phyloP scores from a whole-genome alignment of 2,329 filamentous ascomycete species.

The Phaeoacremonium minimum region DNA sequence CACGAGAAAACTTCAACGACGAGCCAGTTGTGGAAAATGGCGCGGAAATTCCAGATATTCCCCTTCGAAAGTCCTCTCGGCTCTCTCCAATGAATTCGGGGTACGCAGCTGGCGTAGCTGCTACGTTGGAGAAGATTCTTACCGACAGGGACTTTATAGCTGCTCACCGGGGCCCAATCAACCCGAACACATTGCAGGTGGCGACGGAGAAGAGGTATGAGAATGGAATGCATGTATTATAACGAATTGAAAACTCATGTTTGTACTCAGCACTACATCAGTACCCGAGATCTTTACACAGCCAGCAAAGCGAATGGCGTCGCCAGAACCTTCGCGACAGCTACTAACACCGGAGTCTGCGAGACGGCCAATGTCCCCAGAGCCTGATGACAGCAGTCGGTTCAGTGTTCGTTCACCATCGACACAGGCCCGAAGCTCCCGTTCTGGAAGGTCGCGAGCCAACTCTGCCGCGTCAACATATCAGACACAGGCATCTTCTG shows the following conservation, averaged over 20 bases:
- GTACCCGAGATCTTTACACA: too few relatives aligned
- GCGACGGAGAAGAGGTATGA: conserved; percentile 7
- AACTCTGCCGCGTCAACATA: conserved; percentile 11
- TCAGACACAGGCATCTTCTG: conserved; percentile 7
- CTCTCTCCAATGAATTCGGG: conserved; percentile 2
- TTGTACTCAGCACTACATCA: too few relatives aligned
- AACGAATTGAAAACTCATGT: too few relatives aligned
- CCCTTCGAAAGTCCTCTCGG: conserved; percentile 8
- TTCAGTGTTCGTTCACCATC: conserved; percentile 1
- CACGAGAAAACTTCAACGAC: too few relatives aligned
- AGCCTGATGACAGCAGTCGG: conserved; percentile 1
- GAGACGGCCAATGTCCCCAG: background rate
- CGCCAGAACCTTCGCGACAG: conserved; percentile 5
- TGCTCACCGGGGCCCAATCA: background rate
- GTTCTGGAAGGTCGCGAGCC: conserved; percentile 2
- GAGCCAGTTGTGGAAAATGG: too few relatives aligned
- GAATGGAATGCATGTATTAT: too few relatives aligned
- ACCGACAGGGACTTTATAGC: conserved; percentile 1
- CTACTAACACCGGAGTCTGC: conserved; percentile 1
- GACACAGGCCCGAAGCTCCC: background rate
- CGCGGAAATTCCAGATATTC: conserved; percentile 9
- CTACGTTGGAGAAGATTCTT: conserved; percentile 5
- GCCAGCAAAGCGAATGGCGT: too few relatives aligned
- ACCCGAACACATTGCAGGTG: conserved; percentile 3
- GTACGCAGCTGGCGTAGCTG: conserved; percentile 2